Conservation (phyloP, 1,139 yeast species). For the Casaregolazyma suthepensis region DNA sequence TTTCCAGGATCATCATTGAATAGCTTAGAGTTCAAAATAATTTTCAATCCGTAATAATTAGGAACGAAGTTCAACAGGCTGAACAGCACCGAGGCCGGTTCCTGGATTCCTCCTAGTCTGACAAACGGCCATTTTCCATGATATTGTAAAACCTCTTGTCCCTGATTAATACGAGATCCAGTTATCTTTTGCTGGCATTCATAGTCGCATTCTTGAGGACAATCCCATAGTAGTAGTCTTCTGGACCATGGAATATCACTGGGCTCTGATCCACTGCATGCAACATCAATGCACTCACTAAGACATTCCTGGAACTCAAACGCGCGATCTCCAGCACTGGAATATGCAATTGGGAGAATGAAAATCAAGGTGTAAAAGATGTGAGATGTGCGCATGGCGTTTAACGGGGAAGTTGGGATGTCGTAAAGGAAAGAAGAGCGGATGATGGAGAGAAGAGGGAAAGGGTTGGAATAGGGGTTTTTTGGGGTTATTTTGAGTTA, state of each 20-base stretch:
- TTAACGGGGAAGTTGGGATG: neutral
- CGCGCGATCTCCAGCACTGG: slow-evolving; percentile 5
- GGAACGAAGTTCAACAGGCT: slow-evolving; percentile 75
- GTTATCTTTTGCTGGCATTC: slow-evolving; percentile 80
- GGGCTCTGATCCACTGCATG: slow-evolving; percentile 1
- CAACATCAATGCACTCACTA: slow-evolving; percentile 2
- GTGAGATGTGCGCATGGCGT: neutral
- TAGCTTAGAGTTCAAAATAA: slow-evolving; percentile 28
- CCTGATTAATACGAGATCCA: slow-evolving; percentile 39
- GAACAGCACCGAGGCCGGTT: slow-evolving; percentile 73
- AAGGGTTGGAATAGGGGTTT: neutral
- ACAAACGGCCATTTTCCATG: slow-evolving; percentile 97
- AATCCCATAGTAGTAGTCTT: slow-evolving; percentile 61
- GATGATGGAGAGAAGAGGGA: neutral
- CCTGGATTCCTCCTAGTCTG: slow-evolving; percentile 73
- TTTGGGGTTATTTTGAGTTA: no score
- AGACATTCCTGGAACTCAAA: slow-evolving; percentile 1
- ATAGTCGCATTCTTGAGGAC: slow-evolving; percentile 82
- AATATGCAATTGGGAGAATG: neutral
- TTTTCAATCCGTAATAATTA: slow-evolving; percentile 54
- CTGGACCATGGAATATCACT: slow-evolving; percentile 3
- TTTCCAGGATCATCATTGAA: slow-evolving; percentile 4
- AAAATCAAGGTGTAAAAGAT: neutral
- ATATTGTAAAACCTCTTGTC: slow-evolving; percentile 64
- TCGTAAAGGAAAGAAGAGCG: neutral